These are phyloP conservation scores for Byssoonygena ceratinophila DNA, from an alignment of 2,329 filamentous ascomycete genomes.

Conservation along the genomic window DNA sequence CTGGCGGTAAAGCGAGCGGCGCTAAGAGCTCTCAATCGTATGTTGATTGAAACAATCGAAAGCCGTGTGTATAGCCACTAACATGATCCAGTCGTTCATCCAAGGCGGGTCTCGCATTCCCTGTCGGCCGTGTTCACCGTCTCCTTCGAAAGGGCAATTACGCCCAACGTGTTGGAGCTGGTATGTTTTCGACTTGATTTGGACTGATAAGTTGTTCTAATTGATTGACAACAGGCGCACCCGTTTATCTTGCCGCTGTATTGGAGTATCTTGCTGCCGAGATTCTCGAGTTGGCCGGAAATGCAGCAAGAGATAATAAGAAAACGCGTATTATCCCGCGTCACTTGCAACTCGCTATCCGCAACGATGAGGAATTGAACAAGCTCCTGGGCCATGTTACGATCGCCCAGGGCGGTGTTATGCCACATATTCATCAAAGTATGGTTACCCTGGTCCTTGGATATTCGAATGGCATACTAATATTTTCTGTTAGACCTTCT, in stretches of 20 bases:
- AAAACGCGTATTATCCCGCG: slow-evolving; percentile 99
- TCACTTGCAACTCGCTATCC: slow-evolving; percentile 97
- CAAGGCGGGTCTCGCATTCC: slow-evolving; percentile 98
- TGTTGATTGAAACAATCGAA: slow-evolving; percentile 39
- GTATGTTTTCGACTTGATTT: slow-evolving; percentile 35
- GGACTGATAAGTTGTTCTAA: not conserved
- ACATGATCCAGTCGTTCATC: slow-evolving; percentile 72
- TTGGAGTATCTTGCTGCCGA: slow-evolving; percentile 16
- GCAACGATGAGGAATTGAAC: slow-evolving; percentile 99
- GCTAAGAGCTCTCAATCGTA: slow-evolving; percentile 99
- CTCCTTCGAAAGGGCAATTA: slow-evolving; percentile 99
- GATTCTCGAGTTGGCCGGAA: slow-evolving; percentile 40
- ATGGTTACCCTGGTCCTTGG: slow-evolving; percentile 37
- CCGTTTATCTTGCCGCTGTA: slow-evolving; percentile 62
- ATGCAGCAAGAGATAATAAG: slow-evolving; percentile 99
- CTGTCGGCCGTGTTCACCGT: slow-evolving; percentile 98
- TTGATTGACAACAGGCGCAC: slow-evolving; percentile 49
- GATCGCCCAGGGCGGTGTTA: slow-evolving; percentile 92
- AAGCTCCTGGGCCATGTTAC: slow-evolving; percentile 94
- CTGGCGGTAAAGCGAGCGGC: slow-evolving; percentile 98
- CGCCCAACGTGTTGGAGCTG: slow-evolving; percentile 97
- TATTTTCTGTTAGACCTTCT: slow-evolving; percentile 61
- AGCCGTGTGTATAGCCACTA: not conserved
- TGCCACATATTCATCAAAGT: slow-evolving; percentile 97
- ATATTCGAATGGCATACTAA: not conserved